These are phyloP conservation scores for Terfezia boudieri DNA, from an alignment of 495 filamentous ascomycete species.

Conservation along the genomic window DNA sequence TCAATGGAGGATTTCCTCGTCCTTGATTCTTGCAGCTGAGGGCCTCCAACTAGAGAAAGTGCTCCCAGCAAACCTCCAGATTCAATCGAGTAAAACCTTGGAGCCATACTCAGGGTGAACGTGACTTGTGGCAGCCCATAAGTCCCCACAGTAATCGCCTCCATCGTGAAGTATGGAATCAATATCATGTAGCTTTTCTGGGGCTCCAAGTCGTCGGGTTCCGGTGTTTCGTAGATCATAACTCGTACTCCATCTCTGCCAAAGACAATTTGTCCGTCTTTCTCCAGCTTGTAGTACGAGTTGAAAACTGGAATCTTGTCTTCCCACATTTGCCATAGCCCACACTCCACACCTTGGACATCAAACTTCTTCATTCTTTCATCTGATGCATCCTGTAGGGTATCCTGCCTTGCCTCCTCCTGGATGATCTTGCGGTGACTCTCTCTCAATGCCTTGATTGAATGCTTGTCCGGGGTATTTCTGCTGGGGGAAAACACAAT, in stretches of 20 bases:
- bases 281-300: constrained; percentile 5
- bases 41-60: not conserved
- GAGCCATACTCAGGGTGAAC: not conserved
- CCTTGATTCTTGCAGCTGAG: not conserved
- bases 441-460: not conserved
- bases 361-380: constrained; percentile 2
- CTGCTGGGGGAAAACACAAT: not conserved
- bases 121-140: not conserved
- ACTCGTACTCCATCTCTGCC: not conserved
- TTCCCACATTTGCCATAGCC: constrained; percentile 8
- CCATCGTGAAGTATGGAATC: not conserved
- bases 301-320: constrained; percentile 7
- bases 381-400: not conserved
- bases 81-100: not conserved
- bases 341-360: constrained; percentile 8
- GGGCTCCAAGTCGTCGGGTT: not conserved
- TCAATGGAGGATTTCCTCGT: not conserved
- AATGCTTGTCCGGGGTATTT: not conserved
- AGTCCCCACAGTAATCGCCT: not conserved
- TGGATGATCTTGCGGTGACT: not conserved
- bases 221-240: not conserved
- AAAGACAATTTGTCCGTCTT: not conserved
- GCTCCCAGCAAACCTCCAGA: not conserved
- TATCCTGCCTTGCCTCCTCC: not conserved
- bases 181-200: not conserved